Evolutionary conservation across 179 eudicot genomes (phyloP).

Genomic region (Patellifolia procumbens): DNA sequence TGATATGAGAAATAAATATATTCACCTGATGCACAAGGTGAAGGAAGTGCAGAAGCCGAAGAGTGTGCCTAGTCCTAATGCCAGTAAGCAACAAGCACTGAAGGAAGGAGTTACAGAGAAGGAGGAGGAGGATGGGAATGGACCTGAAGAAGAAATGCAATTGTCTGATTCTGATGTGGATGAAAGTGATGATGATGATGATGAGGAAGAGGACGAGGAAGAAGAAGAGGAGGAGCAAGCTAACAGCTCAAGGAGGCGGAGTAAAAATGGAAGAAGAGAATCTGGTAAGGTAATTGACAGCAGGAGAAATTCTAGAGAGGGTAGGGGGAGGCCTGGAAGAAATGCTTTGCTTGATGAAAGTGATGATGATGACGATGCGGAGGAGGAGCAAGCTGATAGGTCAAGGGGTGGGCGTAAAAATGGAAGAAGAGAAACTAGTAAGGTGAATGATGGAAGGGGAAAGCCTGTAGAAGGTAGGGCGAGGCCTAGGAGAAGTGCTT

Average conservation of each 20-base stretch:
- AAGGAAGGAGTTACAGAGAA: constrained; percentile 32
- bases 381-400: constrained; percentile 5
- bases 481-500: constrained; percentile 5
- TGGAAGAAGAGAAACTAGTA: constrained; percentile 7
- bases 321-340: constrained; percentile 4
- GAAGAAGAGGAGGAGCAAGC: constrained; percentile 21
- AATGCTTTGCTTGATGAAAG: constrained; percentile 9
- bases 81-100: constrained; percentile 18
- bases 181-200: constrained; percentile 35
- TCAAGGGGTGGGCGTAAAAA: not conserved
- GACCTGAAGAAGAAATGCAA: constrained; percentile 31
- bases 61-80: constrained; percentile 17
- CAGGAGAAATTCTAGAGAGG: constrained; percentile 5
- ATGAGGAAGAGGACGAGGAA: no score
- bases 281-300: constrained; percentile 15
- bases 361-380: not conserved
- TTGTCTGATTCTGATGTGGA: constrained; percentile 45
- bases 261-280: constrained; percentile 26
- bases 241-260: constrained; percentile 11
- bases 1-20: constrained; percentile 67
- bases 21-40: constrained; percentile 65
- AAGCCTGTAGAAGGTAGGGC: not conserved
- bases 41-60: constrained; percentile 50
- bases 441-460: constrained; percentile 5
- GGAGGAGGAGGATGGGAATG: constrained; percentile 30